phyloP scores from a whole-genome alignment of 345 rosid genomes.

The Kandelia obovata region DNA sequence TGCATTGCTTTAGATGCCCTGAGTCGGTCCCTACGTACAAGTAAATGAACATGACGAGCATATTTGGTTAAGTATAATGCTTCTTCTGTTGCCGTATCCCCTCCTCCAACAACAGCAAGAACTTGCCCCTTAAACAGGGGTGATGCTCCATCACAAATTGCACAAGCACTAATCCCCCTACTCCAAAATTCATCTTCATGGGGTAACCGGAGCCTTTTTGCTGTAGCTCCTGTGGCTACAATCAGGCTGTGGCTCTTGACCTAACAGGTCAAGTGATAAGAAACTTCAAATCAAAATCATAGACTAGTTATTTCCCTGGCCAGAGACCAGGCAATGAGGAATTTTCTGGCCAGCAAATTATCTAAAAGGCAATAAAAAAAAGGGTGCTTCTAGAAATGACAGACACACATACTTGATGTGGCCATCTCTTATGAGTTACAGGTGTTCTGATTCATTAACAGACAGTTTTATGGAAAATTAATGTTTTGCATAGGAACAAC shows the following conservation, averaged over 20 bases:
- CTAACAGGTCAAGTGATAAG: slow-evolving; percentile 34
- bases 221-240: slow-evolving; percentile 94
- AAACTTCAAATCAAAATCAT: background rate
- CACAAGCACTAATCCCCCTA: slow-evolving; percentile 98
- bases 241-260: slow-evolving; percentile 80
- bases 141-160: slow-evolving; percentile 98
- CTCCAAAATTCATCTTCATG: slow-evolving; percentile 98
- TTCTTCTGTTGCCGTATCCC: slow-evolving; percentile 98
- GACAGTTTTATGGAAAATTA: no score
- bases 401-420: background rate
- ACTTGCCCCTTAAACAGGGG: slow-evolving; percentile 93
- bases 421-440: no score
- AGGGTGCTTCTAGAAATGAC: background rate
- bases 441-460: no score
- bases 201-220: slow-evolving; percentile 71
- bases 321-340: slow-evolving; percentile 7
- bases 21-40: slow-evolving; percentile 77
- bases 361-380: background rate
- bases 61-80: slow-evolving; percentile 90
- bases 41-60: slow-evolving; percentile 96
- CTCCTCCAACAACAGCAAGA: slow-evolving; percentile 97
- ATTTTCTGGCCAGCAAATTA: background rate
- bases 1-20: slow-evolving; percentile 99
- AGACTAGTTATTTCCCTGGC: background rate
- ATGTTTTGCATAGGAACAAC: no score